Base-by-base conservation (phyloP, 2,329 filamentous ascomycete genomes). In the Rachicladosporium sp. region DNA sequence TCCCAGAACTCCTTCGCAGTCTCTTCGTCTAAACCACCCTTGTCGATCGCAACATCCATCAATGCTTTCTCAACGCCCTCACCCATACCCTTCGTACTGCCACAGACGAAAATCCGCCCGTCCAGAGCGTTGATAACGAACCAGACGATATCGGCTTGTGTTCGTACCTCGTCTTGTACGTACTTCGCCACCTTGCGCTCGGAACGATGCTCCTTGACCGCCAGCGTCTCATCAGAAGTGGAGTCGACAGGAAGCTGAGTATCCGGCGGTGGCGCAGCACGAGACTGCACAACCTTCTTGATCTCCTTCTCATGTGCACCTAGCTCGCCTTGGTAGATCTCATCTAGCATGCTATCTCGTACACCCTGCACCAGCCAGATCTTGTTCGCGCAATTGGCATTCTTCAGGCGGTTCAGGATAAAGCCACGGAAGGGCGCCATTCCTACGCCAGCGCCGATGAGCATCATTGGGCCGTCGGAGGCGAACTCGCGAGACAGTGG, bases 341-440 rank as follows among this genome's bases (percentile, higher is more conserved):
- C 91, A 56, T 98, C 91, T 13, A 96, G 76, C 32, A 93, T 76
- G 19, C 83, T 87, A 64, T 98, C 91, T n/a, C 88, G 82, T 34
- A 94, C 79, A 31, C 88, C 88, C 64, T 95, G 88, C 33, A 95
- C 74, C 33, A 95, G 84, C 88, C 88, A 95, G 53, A 95, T 89
- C 67, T 95, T 95, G 70, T 95, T 95, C 46, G 86, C 87, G 57
- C 88, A 94, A 65, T 93, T 95, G 56, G 88, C 88, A 46, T 87
- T 91, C 71, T 89, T 89, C 42, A 95, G 71, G 9, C 88, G 76
- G 44, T 93, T 85, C 65, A 96, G 84, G 33, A 98, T 93, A 60
- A 98, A 98, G 42, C 91, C 91, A 36, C 91, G 80, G 78, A 98
- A 98, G 0, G 91, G 91, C 8, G 91, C 91, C 61, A 98, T 89